Percentiles rank a stretch among this genome's conserved stretches.
phyloP scores from a whole-genome alignment of 2,329 filamentous ascomycete species.

The Chaetomiaceae sp. region DNA sequence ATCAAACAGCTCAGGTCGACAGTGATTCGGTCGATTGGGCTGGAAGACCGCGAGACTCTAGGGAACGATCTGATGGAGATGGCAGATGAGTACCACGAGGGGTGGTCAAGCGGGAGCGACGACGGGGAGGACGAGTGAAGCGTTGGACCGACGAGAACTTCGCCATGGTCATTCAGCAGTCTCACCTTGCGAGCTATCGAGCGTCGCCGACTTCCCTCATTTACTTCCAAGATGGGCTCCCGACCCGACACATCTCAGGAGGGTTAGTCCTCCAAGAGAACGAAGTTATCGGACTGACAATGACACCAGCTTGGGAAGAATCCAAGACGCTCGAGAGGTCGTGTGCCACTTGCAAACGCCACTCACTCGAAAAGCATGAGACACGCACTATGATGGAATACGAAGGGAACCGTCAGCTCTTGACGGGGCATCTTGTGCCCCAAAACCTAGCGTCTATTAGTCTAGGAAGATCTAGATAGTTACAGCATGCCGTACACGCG shows the following conservation, averaged over 20 bases:
- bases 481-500: constrained; percentile 24
- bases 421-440: constrained; percentile 31
- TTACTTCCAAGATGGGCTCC: too few relatives aligned
- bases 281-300: too few relatives aligned
- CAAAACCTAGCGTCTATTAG: constrained; percentile 33
- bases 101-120: constrained; percentile 74
- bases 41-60: constrained; percentile 81
- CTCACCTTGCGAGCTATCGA: neutral
- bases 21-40: constrained; percentile 54
- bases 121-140: constrained; percentile 55
- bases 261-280: too few relatives aligned
- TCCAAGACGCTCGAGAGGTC: too few relatives aligned
- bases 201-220: neutral
- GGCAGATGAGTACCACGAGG: constrained; percentile 81
- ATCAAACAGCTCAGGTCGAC: constrained; percentile 61
- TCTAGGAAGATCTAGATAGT: constrained; percentile 29
- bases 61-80: constrained; percentile 75
- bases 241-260: too few relatives aligned
- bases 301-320: too few relatives aligned
- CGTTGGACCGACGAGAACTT: neutral
- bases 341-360: too few relatives aligned
- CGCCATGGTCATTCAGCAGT: neutral
- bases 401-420: neutral
- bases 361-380: too few relatives aligned
- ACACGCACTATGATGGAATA: too few relatives aligned